Evolutionary conservation across 1,284 basidiomycete species (phyloP).

Genomic region (Tremellales sp.): DNA sequence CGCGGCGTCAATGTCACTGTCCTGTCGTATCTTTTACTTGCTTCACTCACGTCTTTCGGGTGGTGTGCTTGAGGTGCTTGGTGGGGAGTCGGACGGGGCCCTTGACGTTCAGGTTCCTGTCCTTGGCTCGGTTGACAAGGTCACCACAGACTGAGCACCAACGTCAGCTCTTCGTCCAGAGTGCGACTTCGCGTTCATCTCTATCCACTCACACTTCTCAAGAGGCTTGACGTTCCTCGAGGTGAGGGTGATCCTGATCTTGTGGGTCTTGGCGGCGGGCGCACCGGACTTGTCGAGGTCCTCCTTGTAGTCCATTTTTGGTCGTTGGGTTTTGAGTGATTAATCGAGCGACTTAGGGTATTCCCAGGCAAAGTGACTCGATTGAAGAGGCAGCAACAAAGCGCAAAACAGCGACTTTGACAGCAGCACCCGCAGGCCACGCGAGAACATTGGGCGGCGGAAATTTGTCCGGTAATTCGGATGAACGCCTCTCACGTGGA

Average conservation of each 20-base stretch:
- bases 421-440: no score
- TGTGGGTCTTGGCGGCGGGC: constrained; percentile 89
- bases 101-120: constrained; percentile 99
- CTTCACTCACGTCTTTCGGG: constrained; percentile 88
- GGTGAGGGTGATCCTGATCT: constrained; percentile 99
- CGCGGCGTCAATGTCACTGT: background rate
- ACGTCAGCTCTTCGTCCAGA: background rate
- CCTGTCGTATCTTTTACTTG: background rate
- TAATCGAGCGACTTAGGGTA: constrained; percentile 25
- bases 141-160: constrained; percentile 87
- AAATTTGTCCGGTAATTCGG: no score
- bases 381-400: constrained; percentile 4
- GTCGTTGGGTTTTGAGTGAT: constrained; percentile 4
- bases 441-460: no score
- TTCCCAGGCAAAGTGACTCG: constrained; percentile 16
- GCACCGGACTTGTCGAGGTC: constrained; percentile 92
- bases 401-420: background rate
- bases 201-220: constrained; percentile 79
- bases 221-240: constrained; percentile 97
- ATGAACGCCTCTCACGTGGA: no score
- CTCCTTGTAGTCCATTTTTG: constrained; percentile 92
- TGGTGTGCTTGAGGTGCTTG: constrained; percentile 97
- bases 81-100: constrained; percentile 98
- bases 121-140: constrained; percentile 98
- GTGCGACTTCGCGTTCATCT: background rate